Evolutionary conservation across 768 basidiomycete genomes (phyloP), one percentile per base, ranked within the genome.

Genomic region (Fomitopsis pulvina): DNA sequence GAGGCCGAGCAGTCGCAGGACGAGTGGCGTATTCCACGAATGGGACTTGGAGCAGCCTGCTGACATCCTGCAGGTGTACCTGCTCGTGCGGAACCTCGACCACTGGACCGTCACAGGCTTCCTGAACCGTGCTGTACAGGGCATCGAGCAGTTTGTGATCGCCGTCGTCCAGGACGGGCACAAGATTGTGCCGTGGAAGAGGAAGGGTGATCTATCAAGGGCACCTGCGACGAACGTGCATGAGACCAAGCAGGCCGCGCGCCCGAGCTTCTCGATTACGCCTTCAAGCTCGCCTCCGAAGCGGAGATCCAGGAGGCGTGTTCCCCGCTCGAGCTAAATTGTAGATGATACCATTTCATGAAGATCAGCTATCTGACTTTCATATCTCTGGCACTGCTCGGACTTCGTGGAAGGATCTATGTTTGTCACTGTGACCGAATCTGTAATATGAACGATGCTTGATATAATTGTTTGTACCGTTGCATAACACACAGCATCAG

Each of bases 51-150:
- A 72, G 24, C 56, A 59, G 6, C 71, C 77, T 0, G 60, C 62
- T 28, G 71, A 77, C 50, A 78, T 78, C 41, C 62, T 76, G 1
- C 56, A 73, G 52, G 69, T 80, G 9, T 78, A 73, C 63, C 69
- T 79, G 47, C 61, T 80, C 14, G 66, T 79, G 43, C 69, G 71
- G 45, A 78, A 80, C 50, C 72, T 80, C 43, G 79, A 81, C 49
- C 49, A 44, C 8, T 81, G 76, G 78, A 80, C 78, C 1, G 65
- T 66, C 21, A 60, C 63, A 28, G 61, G 62, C 12, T 81, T 81
- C 57, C 60, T 66, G 16, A 55, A 68, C 10, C 67, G 67, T 34
- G 64, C 77, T 32, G 59, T 66, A 9, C 45, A 57, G 4, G 79
- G 77, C 9, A 59, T 78, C 44, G 51, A 67, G 3, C 54, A 61